Evolutionary conservation across 805 yeast genomes (phyloP).

Genomic region (Zygotorulaspora chibaensis): DNA sequence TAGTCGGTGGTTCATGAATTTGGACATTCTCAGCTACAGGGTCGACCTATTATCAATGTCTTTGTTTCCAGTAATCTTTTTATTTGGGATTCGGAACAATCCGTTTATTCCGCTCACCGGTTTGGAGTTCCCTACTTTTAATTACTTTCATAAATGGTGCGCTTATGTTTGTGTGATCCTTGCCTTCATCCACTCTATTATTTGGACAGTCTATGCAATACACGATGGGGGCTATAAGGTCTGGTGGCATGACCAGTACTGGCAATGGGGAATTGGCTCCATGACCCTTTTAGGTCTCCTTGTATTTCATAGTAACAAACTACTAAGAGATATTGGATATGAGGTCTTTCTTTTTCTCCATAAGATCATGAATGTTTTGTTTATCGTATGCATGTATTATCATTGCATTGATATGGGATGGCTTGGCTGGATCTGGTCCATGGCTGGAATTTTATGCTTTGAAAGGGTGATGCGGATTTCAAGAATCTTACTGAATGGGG

Average conservation of each 20-base stretch:
- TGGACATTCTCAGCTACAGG: slow-evolving; percentile 49
- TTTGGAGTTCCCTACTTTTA: slow-evolving; percentile 55
- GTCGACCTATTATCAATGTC: slow-evolving; percentile 48
- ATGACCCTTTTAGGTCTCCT: slow-evolving; percentile 42
- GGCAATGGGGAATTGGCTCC: slow-evolving; percentile 47
- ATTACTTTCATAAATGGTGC: slow-evolving; percentile 62
- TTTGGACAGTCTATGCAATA: slow-evolving; percentile 48
- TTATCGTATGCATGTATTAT: slow-evolving; percentile 52
- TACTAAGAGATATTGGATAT: slow-evolving; percentile 50
- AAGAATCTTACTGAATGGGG: slow-evolving; percentile 35
- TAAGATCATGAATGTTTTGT: slow-evolving; percentile 49
- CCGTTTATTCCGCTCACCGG: slow-evolving; percentile 60
- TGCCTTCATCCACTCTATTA: slow-evolving; percentile 52
- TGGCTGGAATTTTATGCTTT: slow-evolving; percentile 45
- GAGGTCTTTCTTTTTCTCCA: slow-evolving; percentile 61
- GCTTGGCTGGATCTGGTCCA: slow-evolving; percentile 46
- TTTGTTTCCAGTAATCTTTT: slow-evolving; percentile 52
- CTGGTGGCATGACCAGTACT: slow-evolving; percentile 45
- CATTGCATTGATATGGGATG: slow-evolving; percentile 54
- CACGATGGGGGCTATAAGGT: slow-evolving; percentile 39
- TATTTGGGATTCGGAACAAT: slow-evolving; percentile 73
- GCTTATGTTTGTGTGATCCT: slow-evolving; percentile 50
- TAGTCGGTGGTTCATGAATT: slow-evolving; percentile 32
- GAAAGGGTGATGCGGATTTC: slow-evolving; percentile 47
- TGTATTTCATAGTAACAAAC: slow-evolving; percentile 45